Evolutionary conservation across 371 early-diverging fungal genomes (phyloP), one percentile per base, ranked within the genome.

Genomic region (Vairimorpha apis): DNA sequence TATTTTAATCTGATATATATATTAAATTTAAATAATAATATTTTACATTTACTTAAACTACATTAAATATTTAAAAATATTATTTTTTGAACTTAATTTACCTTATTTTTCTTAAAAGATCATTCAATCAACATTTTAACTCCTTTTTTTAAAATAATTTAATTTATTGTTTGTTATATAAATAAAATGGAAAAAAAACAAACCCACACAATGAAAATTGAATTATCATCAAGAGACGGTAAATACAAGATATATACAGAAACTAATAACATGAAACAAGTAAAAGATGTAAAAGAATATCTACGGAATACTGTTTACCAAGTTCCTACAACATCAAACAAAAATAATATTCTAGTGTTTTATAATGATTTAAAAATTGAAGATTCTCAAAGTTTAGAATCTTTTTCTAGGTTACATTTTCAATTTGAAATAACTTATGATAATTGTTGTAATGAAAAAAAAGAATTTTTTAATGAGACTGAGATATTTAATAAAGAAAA

Each of bases 171-270:
- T n/a, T n/a, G n/a, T n/a, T n/a, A n/a, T n/a, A n/a, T n/a, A n/a
- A n/a, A n/a, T n/a, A n/a, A n/a, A n/a, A n/a, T n/a, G n/a, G n/a
- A n/a, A n/a, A n/a, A n/a, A n/a, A n/a, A n/a, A n/a, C n/a, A n/a
- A n/a, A n/a, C n/a, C n/a, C n/a, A n/a, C n/a, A n/a, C n/a, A n/a
- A 59, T 59, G 38, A 59, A 59, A 59, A 18, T 59, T 14, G 59
- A 35, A 37, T 2, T 59, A 18, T 35, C 12, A 5, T 59, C 59
- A 32, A 59, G 35, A 59, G 59, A 59, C n/a, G 37, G 37, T 16
- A 59, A 35, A 59, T 59, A 35, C 35, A 59, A 59, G n/a, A 35
- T 59, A 35, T 30, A 59, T 21, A 59, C 32, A 8, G 59, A 59
- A 37, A 14, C 1, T 7, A 59, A 30, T 32, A 37, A 59, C n/a